These are phyloP conservation scores for Penicillium mononematosum DNA, from an alignment of 495 filamentous ascomycete genomes.

Conservation along the genomic window DNA sequence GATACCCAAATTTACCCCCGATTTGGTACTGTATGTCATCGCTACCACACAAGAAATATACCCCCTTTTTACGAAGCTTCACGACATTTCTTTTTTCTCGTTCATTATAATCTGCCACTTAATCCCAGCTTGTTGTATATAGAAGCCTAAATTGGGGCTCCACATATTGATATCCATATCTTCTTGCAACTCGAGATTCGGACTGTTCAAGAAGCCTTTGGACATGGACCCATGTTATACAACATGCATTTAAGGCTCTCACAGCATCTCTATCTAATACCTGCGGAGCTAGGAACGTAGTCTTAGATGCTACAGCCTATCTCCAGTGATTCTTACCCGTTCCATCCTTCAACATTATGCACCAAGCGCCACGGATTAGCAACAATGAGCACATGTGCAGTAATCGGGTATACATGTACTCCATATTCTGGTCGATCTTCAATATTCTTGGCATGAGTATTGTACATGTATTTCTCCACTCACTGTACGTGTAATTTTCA, in stretches of 20 bases:
- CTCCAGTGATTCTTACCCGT: no score
- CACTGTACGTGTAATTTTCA: no score
- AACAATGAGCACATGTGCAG: no score
- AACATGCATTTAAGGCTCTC: not conserved
- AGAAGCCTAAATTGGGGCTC: not conserved
- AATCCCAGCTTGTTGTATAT: not conserved
- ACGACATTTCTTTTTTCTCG: not conserved
- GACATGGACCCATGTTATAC: not conserved
- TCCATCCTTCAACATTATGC: no score
- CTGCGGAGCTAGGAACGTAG: no score
- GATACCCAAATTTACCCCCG: not conserved
- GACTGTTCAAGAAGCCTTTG: not conserved
- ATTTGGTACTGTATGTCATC: not conserved
- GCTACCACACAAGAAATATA: not conserved
- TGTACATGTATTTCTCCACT: no score
- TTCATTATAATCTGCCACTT: not conserved
- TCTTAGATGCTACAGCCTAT: no score
- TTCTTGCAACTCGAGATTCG: not conserved
- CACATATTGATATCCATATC: not conserved
- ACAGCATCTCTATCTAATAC: not conserved
- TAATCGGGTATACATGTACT: no score
- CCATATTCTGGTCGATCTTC: no score
- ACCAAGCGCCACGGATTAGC: no score
- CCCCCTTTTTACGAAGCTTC: constrained; percentile 3
- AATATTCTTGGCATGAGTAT: no score